These are phyloP conservation scores for Paraglomus brasilianum DNA, from an alignment of 192 early-diverging fungal genomes.

Conservation along the genomic window DNA sequence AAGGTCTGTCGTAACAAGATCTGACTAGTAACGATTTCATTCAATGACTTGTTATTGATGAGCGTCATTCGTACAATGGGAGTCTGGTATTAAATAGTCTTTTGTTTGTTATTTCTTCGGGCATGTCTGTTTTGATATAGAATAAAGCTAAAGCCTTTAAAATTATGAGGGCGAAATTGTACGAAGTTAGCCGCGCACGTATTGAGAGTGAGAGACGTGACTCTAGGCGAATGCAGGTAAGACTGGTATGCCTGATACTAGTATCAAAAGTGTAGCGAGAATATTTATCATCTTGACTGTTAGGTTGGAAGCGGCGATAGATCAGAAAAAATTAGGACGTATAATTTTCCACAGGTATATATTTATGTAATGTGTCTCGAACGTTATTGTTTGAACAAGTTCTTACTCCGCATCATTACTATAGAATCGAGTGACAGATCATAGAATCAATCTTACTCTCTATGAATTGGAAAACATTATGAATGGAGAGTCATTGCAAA, in stretches of 20 bases:
- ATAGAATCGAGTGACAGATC: constrained; percentile 75
- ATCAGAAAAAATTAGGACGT: constrained; percentile 82
- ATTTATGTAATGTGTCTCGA: not conserved
- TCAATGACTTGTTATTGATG: not conserved
- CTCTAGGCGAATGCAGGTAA: constrained; percentile 58
- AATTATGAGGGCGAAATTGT: constrained; percentile 77
- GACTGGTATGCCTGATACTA: not conserved
- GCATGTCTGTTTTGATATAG: constrained; percentile 34
- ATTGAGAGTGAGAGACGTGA: constrained; percentile 56
- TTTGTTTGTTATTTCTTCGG: not conserved
- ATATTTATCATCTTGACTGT: too few species aligned
- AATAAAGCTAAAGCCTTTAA: constrained; percentile 88
- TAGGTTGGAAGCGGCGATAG: constrained; percentile 65
- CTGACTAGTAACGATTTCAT: too few species aligned
- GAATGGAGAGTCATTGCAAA: constrained; percentile 50
- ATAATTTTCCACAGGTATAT: constrained; percentile 73
- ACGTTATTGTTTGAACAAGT: not conserved
- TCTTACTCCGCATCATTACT: not conserved
- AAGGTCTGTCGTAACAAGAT: constrained; percentile 38
- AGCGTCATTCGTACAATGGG: not conserved
- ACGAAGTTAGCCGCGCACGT: constrained; percentile 64
- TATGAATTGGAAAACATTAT: constrained; percentile 68
- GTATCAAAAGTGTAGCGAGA: too few species aligned
- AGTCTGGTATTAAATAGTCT: not conserved
- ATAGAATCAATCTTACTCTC: constrained; percentile 72